These are phyloP conservation scores for Paspalum notatum DNA, from an alignment of 176 grass and related monocot genomes.

Conservation along the genomic window DNA sequence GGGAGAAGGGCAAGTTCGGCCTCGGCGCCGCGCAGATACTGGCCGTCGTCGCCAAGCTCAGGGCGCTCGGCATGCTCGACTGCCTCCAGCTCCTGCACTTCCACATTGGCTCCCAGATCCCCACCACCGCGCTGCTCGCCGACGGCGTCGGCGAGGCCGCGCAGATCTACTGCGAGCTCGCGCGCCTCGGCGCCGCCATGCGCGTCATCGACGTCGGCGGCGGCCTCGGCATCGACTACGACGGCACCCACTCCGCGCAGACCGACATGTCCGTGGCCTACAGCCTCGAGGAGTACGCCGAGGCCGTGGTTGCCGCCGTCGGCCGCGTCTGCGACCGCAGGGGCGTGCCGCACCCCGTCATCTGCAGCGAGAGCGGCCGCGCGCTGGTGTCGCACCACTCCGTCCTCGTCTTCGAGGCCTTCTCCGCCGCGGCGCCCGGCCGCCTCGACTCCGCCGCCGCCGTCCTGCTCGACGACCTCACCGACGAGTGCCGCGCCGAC, in stretches of 20 bases:
- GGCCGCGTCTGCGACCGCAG: conserved; percentile 78
- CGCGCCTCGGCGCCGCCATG: conserved; percentile 80
- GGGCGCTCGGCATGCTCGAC: conserved; percentile 72
- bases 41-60: conserved; percentile 72
- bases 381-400: conserved; percentile 97
- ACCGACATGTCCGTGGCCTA: conserved; percentile 92
- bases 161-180: conserved; percentile 92
- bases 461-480: conserved; percentile 69
- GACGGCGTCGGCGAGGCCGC: conserved; percentile 90
- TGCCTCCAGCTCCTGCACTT: conserved; percentile 98
- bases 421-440: conserved; percentile 50
- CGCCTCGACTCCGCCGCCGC: conserved; percentile 39
- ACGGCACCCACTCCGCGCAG: conserved; percentile 69
- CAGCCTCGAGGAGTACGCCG: conserved; percentile 86
- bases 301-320: conserved; percentile 66
- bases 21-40: conserved; percentile 77
- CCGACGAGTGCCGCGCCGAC: conserved; percentile 72
- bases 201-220: conserved; percentile 85
- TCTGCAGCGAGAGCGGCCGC: conserved; percentile 95
- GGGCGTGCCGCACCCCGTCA: conserved; percentile 66
- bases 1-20: conserved; percentile 96
- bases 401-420: conserved; percentile 86
- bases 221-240: conserved; percentile 91
- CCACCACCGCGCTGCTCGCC: conserved; percentile 68
- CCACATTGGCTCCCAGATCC: conserved; percentile 98